Evolutionary conservation across 148 eudicot genomes (phyloP), one percentile per base, ranked within the genome.

Genomic region (Euryodendron excelsum): DNA sequence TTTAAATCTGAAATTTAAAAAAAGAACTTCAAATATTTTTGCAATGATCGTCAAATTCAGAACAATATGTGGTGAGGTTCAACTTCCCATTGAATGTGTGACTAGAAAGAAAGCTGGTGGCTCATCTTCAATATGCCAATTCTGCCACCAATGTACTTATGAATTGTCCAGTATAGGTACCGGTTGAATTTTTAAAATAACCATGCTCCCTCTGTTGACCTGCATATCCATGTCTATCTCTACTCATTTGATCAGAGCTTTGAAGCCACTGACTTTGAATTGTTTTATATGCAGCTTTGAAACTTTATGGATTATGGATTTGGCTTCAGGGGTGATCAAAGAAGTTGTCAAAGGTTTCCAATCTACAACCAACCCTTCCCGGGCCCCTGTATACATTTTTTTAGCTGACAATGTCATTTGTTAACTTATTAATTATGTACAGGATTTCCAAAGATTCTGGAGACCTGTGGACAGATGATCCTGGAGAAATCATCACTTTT

Each of bases 251-350:
- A 39, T 17, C n/a, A 34, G 18, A 66, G 62, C 25, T 53, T 70
- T 62, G 68, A 25, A 1, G 75, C 23, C 64, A 55, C 33, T 72
- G 8, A 45, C 39, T 6, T 77, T 58, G 52, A 39, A 70, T 36
- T 71, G 11, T 73, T 50, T 18, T 84, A 15, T 85, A 67, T 85
- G 82, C 91, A 96, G 99, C 73, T 85, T 89, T 66, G 86, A 84
- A 62, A 93, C 92, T 45, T 83, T 96, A 65, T 96, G 99, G 99
- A 76, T 86, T 71, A 81, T 96, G 87, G 90, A 93, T 84, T 33
- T 88, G 84, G 84, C 87, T 72, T 84, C 86, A 21, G 89, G 92
- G n/a, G 70, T 60, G 68, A 88, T 96, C 69, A 82, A 59, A 77
- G 88, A 91, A 79, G 84, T 85, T 60, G 76, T 91, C 58, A 86